Conservation (phyloP, 2,329 filamentous ascomycete species). For the Penicillium sumatraense region DNA sequence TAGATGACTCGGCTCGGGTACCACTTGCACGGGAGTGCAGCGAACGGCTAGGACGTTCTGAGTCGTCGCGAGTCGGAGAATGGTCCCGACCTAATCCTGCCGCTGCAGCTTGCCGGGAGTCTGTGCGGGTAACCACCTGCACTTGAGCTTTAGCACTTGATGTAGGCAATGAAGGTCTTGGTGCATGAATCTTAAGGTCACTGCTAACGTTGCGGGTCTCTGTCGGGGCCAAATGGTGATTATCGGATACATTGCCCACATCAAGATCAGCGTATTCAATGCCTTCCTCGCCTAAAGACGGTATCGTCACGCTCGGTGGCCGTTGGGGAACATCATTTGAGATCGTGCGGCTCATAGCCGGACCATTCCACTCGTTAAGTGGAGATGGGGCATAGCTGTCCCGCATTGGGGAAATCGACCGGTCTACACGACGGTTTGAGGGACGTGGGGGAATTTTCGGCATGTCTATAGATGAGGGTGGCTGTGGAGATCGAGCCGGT, state of each 20-base stretch:
- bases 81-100: constrained; percentile 74
- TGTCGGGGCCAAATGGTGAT: constrained; percentile 58
- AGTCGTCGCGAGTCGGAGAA: constrained; percentile 54
- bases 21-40: constrained; percentile 68
- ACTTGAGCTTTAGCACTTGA: constrained; percentile 83
- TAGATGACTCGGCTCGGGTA: constrained; percentile 53
- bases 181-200: constrained; percentile 85
- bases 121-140: constrained; percentile 82
- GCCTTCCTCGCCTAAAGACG: constrained; percentile 87
- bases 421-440: constrained; percentile 65
- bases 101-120: constrained; percentile 84
- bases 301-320: constrained; percentile 77
- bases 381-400: constrained; percentile 85
- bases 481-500: constrained; percentile 59
- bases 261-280: constrained; percentile 76
- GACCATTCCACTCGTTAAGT: constrained; percentile 69
- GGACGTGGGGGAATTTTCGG: constrained; percentile 84
- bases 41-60: constrained; percentile 59
- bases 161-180: constrained; percentile 81
- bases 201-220: constrained; percentile 79
- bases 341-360: constrained; percentile 34
- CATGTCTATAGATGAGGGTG: constrained; percentile 53
- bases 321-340: constrained; percentile 55
- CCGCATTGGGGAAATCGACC: constrained; percentile 76
- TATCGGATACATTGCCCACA: constrained; percentile 49